Percentiles rank a stretch among this genome's conserved stretches.
phyloP scores from a whole-genome alignment of 2,329 filamentous ascomycete species.

The Grosmannia penicillata region DNA sequence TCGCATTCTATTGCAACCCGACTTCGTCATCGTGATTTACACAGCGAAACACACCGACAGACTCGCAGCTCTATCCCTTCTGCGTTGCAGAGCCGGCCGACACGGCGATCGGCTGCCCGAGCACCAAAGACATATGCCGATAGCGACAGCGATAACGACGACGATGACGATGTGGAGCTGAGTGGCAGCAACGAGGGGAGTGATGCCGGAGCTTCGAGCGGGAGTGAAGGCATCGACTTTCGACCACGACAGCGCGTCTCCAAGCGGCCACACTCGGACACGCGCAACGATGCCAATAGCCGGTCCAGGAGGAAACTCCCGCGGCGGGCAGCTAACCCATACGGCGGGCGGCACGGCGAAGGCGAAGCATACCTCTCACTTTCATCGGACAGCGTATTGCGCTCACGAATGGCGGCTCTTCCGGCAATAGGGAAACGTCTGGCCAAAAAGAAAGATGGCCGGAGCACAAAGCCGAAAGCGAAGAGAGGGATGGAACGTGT shows the following conservation, averaged over 20 bases:
- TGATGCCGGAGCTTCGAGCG: no score
- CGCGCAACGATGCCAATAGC: no score
- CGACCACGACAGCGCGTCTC: neutral
- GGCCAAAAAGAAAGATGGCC: neutral
- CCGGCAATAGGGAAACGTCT: no score
- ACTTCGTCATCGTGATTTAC: constrained; percentile 3
- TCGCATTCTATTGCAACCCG: constrained; percentile 2
- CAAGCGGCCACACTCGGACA: neutral
- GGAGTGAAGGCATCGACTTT: neutral
- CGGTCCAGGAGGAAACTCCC: no score
- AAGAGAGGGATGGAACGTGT: neutral
- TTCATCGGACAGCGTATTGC: constrained; percentile 1
- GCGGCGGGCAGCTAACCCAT: neutral
- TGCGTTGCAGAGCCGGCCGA: constrained; percentile 1
- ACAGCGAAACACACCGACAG: no score
- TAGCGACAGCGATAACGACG: constrained; percentile 3
- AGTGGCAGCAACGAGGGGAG: neutral
- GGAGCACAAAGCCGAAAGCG: neutral
- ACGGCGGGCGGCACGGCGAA: neutral
- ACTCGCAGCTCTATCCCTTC: neutral
- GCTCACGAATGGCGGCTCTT: neutral
- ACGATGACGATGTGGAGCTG: neutral
- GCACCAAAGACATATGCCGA: constrained; percentile 2
- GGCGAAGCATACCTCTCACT: constrained; percentile 3
- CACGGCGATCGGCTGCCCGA: constrained; percentile 4